These are phyloP conservation scores for Apiospora arundinis DNA, from an alignment of 2,329 filamentous ascomycete genomes.

Conservation along the genomic window DNA sequence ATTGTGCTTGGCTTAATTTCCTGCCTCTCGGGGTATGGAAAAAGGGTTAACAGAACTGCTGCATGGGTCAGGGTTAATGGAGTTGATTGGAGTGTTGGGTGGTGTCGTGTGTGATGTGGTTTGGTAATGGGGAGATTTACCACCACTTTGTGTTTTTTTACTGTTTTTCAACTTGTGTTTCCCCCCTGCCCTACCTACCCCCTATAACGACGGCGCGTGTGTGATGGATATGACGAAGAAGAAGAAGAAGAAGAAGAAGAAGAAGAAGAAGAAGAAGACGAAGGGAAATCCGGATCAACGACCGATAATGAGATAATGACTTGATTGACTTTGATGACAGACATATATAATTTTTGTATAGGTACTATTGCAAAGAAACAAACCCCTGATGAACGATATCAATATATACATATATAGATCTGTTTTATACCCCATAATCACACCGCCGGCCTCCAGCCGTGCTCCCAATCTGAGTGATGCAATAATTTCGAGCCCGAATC, in stretches of 20 bases:
- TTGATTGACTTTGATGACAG: slow-evolving; percentile 7
- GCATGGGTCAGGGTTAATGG: not conserved
- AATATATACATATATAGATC: slow-evolving; percentile 3
- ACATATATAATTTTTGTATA: slow-evolving; percentile 17
- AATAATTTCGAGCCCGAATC: too few relatives aligned
- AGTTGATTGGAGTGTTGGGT: not conserved
- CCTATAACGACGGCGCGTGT: slow-evolving; percentile 11
- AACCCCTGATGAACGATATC: not conserved
- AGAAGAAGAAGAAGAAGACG: too few relatives aligned
- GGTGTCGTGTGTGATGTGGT: not conserved
- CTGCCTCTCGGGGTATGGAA: not conserved
- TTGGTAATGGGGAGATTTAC: not conserved
- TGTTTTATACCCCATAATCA: not conserved
- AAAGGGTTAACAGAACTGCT: too few relatives aligned
- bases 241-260: not conserved
- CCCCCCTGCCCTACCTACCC: not conserved
- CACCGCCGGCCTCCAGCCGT: too few relatives aligned
- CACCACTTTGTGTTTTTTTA: not conserved
- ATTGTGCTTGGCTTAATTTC: not conserved
- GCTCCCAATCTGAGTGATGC: too few relatives aligned
- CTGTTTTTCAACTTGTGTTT: not conserved
- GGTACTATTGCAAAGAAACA: not conserved
- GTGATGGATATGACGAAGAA: not conserved
- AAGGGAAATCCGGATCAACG: slow-evolving; percentile 11
- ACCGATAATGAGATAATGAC: slow-evolving; percentile 11